Evolutionary conservation across 2,329 filamentous ascomycete genomes (phyloP).

Genomic region (Trichophyton verrucosum): DNA sequence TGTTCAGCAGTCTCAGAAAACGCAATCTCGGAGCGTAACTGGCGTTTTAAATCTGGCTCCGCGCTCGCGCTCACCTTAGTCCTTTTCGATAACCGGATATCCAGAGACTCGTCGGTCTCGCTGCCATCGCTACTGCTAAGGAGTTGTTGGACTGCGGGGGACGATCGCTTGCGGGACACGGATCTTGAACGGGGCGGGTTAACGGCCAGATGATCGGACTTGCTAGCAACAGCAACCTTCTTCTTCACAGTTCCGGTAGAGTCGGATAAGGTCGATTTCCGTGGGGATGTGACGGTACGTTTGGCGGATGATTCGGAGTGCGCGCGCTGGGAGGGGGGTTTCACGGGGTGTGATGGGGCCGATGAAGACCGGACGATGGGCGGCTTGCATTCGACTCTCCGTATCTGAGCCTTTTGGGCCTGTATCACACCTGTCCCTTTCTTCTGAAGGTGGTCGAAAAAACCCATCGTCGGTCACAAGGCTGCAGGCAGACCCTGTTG

Average conservation of each 20-base stretch:
- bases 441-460: constrained; percentile 36
- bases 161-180: constrained; percentile 26
- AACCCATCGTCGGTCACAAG: constrained; percentile 23
- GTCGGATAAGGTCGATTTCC: neutral
- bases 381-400: constrained; percentile 30
- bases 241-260: neutral
- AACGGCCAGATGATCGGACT: neutral
- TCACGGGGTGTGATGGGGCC: constrained; percentile 13
- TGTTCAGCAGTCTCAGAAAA: constrained; percentile 31
- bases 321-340: constrained; percentile 12
- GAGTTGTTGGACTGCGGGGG: constrained; percentile 25
- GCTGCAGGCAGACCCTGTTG: neutral
- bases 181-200: constrained; percentile 9
- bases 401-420: constrained; percentile 31
- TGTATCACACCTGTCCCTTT: constrained; percentile 32
- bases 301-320: constrained; percentile 3
- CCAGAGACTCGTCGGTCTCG: constrained; percentile 27
- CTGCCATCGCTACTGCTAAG: constrained; percentile 30
- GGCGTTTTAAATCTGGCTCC: constrained; percentile 34
- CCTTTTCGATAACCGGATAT: constrained; percentile 32
- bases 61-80: constrained; percentile 28
- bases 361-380: constrained; percentile 19
- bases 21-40: constrained; percentile 34
- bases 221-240: neutral
- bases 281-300: neutral